Base-by-base conservation (phyloP, 306 rosid species). In the Abrus precatorius region DNA sequence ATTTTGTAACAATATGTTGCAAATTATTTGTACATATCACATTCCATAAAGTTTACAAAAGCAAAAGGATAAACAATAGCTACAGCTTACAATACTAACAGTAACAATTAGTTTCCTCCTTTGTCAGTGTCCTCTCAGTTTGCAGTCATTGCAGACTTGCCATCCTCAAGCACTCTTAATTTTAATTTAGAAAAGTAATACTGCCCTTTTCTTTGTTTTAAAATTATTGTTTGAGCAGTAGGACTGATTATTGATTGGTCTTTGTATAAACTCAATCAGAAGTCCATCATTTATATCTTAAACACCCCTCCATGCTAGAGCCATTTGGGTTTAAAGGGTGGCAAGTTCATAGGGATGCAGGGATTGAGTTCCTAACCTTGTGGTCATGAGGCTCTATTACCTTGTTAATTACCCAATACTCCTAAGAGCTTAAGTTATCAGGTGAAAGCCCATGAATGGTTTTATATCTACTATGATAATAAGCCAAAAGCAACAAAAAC, bases 31-130 rank as follows among this genome's bases (percentile, higher is more conserved):
- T 30, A 54, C 11, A 54, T 3, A 44, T 44, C 54, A 57, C 3
- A 56, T 43, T 41, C 68, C 2, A 13, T 74, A 5, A 57, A 41
- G 53, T 74, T 41, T 45, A 29, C 54, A 43, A 29, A 28, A 53
- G 36, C 66, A 28, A 36, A 30, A 66, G 10, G 14, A 66, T 43
- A 27, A 66, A 65, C 27, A 64, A 40, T 36, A 64, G 12, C 4
- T 34, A 34, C 40, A 34, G 40, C 40, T 34, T 1, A 34, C 40
- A 45, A 13, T 50, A 70, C 40, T 34, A 34, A 34, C 40, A 45
- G 30, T 50, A 70, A 72, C 7, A 20, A 32, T 13, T 13, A 69
- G 75, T 49, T 69, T 48, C 57, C 57, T 48, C 57, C 43, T 47
- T 11, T 45, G 41, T 30, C 49, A n/a, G 7, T 69, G 43, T 69